phyloP scores from a whole-genome alignment of 495 filamentous ascomycete genomes.

The Penicillium macrosclerotiorum region DNA sequence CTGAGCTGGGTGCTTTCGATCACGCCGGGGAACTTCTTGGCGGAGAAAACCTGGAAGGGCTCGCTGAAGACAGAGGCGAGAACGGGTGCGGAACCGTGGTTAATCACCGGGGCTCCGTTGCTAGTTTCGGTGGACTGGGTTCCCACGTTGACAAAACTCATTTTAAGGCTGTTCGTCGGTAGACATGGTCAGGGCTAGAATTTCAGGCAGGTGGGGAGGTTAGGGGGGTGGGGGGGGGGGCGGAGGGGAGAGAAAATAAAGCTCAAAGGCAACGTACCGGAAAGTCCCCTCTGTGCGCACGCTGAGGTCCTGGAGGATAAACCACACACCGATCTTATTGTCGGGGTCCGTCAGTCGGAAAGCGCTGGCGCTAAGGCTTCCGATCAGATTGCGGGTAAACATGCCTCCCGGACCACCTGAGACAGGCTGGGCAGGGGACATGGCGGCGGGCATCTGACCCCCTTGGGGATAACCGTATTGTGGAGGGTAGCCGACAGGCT shows the following conservation, averaged over 20 bases:
- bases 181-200: too few relatives aligned
- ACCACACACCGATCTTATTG: constrained; percentile 91
- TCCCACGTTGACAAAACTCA: constrained; percentile 86
- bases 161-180: constrained; percentile 52
- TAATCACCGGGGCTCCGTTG: constrained; percentile 54
- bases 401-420: constrained; percentile 68
- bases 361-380: constrained; percentile 86
- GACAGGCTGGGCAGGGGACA: constrained; percentile 42
- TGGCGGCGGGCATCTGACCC: constrained; percentile 34
- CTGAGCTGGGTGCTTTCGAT: constrained; percentile 92
- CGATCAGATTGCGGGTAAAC: constrained; percentile 96
- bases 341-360: constrained; percentile 80
- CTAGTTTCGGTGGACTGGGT: constrained; percentile 30
- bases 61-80: constrained; percentile 87
- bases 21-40: constrained; percentile 97
- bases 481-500: constrained; percentile 41
- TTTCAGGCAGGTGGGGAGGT: too few relatives aligned
- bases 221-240: too few relatives aligned
- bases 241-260: too few relatives aligned
- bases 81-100: constrained; percentile 77
- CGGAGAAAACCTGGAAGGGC: constrained; percentile 88
- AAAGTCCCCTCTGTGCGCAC: constrained; percentile 91
- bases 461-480: constrained; percentile 31
- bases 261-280: too few relatives aligned
- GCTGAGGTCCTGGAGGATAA: constrained; percentile 92